Evolutionary conservation across 2,329 filamentous ascomycete species (phyloP), one percentile per base, ranked within the genome.

Genomic region (Ophiostoma quercus): DNA sequence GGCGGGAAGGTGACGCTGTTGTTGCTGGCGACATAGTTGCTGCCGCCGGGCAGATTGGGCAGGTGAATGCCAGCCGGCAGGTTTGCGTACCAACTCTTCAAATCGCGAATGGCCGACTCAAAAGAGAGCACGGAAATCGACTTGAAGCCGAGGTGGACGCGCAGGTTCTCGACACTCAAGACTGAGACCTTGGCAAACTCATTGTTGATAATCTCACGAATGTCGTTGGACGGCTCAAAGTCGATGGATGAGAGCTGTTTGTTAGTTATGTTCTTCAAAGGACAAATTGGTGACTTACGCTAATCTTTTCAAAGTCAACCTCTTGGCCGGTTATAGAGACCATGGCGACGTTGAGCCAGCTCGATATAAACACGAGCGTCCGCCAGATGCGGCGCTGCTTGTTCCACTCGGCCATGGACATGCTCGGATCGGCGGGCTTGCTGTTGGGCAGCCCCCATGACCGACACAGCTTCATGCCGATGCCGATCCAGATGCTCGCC

Each of bases 291-390:
- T 14, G 32, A 63, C 60, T 63, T 39, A 63, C 60, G 29, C 72
- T 69, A 2, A 57, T 47, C 9, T 57, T 71, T 9, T 73, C 68
- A 34, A 75, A 74, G 7, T 75, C 71, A 1, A 74, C 70, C 12
- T 76, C 73, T 14, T 73, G 74, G 2, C 75, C 76, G 0, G 76
- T 75, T 0, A 77, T 72, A 32, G 78, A 77, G 29, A 76, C 76
- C 7, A 78, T 69, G 0, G 76, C 77, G 1, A 75, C 76, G 1
- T 75, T 75, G 2, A 79, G 71, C 77, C 77, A 79, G 68, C 77
- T 75, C 1, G 76, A 76, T 29, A 78, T 68, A 66, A 78, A 78
- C 2, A 77, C 71, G 60, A 79, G 47, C 0, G 75, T 73, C 29
- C 77, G 72, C 77, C 77, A 78, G 0, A 74, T 73, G 22, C 71